Base-by-base conservation (phyloP, 352 stramenopile genomes). In the Pythium phragmiticola region DNA sequence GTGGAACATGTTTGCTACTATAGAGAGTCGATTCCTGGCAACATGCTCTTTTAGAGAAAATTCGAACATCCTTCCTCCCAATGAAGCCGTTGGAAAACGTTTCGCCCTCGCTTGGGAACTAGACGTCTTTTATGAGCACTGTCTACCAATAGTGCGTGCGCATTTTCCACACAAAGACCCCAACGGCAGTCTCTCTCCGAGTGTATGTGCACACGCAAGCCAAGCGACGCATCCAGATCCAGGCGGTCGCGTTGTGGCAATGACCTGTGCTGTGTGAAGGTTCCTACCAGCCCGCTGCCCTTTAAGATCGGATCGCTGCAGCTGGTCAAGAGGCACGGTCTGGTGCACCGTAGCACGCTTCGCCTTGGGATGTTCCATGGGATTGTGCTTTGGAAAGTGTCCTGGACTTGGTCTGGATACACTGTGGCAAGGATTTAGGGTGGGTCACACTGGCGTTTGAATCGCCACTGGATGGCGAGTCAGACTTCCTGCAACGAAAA, bases 71-170 rank as follows among this genome's bases (percentile, higher is more conserved):
- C 52, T 45, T 12, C 8, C 30, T 42, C 51, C 16, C 14, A 23
- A 60, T 58, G 33, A 43, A 66, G 64, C 61, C 61, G 61, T 68
- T 68, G 61, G 61, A 68, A 68, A 68, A 48, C 61, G 61, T 68
- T 68, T 68, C 60, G 26, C 46, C 56, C 21, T 34, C 39, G 54
- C 28, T 23, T 39, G 17, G 19, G 33, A 58, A 57, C 60, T 51
- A 62, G 52, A 62, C 50, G 17, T 42, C 51, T 52, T 16, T 23
- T 19, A 57, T 21, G 50, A 21, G 23, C 45, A 42, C 26, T 26
- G 21, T 67, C 57, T 26, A 19, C 53, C 53, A 70, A 63, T 61
- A 33, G 37, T 54, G 55, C 42, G 41, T 46, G 48, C 45, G 43
- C 36, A 42, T 52, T 62, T 58, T 57, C 46, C 54, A 45, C 50